These are phyloP conservation scores for Baorangia bicolor DNA, from an alignment of 768 basidiomycete species.

Conservation along the genomic window DNA sequence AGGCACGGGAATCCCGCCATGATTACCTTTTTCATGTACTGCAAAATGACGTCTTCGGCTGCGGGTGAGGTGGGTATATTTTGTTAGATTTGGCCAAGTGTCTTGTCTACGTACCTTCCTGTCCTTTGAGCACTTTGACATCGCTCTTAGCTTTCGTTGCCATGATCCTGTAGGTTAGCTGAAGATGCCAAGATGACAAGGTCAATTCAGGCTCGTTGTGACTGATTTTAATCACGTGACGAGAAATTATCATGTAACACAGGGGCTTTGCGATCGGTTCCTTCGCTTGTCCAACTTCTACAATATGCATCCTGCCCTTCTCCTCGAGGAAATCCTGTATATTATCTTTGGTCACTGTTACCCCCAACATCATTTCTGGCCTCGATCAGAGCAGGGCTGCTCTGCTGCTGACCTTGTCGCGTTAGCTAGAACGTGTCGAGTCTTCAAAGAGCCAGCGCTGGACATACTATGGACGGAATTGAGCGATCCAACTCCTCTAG, in stretches of 20 bases:
- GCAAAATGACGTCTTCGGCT: constrained; percentile 76
- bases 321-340: neutral
- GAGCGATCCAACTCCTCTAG: neutral
- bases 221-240: neutral
- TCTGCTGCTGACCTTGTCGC: neutral
- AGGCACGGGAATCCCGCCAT: neutral
- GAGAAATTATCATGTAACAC: neutral
- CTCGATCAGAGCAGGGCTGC: neutral
- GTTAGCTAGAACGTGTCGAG: neutral
- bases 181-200: no score
- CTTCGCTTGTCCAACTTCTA: no score
- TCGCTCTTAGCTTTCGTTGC: constrained; percentile 55
- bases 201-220: no score
- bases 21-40: constrained; percentile 72
- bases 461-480: neutral
- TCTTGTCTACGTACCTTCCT: constrained; percentile 50
- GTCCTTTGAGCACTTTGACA: constrained; percentile 66
- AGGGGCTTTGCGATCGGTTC: neutral
- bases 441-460: neutral
- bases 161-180: constrained; percentile 20
- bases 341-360: neutral
- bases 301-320: constrained; percentile 2
- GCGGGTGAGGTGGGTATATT: neutral
- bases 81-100: neutral
- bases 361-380: neutral